These are phyloP conservation scores for Aspergillus sp. DNA, from an alignment of 2,329 filamentous ascomycete species.

Conservation along the genomic window DNA sequence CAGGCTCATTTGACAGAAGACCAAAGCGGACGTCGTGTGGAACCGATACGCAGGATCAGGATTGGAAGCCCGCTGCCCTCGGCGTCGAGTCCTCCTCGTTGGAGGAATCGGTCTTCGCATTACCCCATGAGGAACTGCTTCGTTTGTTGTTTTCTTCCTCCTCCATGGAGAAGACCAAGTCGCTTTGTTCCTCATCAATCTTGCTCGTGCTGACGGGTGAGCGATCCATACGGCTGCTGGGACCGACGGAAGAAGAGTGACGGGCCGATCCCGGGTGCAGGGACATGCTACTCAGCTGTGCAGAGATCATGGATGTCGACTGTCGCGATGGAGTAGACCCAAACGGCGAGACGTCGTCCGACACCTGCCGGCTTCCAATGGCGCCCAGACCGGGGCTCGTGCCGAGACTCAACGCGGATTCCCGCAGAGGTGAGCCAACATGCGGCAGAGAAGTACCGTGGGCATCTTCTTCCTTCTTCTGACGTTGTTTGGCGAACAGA, in stretches of 20 bases:
- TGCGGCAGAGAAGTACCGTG: slow-evolving; percentile 55
- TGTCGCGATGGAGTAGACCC: slow-evolving; percentile 57
- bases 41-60: slow-evolving; percentile 8
- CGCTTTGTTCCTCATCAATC: slow-evolving; percentile 50
- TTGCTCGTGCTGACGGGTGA: slow-evolving; percentile 46
- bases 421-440: slow-evolving; percentile 65
- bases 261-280: slow-evolving; percentile 44
- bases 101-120: slow-evolving; percentile 29
- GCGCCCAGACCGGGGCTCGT: slow-evolving; percentile 53
- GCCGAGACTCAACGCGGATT: slow-evolving; percentile 54
- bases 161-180: slow-evolving; percentile 51
- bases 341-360: slow-evolving; percentile 51
- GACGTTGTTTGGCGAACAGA: slow-evolving; percentile 55
- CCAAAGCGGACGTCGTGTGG: background rate
- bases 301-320: slow-evolving; percentile 62
- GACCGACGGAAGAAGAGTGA: slow-evolving; percentile 30
- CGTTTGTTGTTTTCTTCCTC: slow-evolving; percentile 49
- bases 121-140: slow-evolving; percentile 35
- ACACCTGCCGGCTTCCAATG: slow-evolving; percentile 47
- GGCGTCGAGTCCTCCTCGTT: slow-evolving; percentile 26
- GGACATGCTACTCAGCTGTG: slow-evolving; percentile 50
- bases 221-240: slow-evolving; percentile 41
- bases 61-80: slow-evolving; percentile 18
- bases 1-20: background rate
- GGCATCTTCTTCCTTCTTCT: slow-evolving; percentile 51